Evolutionary conservation across 768 basidiomycete genomes (phyloP).

Genomic region (Pholiota conissans): DNA sequence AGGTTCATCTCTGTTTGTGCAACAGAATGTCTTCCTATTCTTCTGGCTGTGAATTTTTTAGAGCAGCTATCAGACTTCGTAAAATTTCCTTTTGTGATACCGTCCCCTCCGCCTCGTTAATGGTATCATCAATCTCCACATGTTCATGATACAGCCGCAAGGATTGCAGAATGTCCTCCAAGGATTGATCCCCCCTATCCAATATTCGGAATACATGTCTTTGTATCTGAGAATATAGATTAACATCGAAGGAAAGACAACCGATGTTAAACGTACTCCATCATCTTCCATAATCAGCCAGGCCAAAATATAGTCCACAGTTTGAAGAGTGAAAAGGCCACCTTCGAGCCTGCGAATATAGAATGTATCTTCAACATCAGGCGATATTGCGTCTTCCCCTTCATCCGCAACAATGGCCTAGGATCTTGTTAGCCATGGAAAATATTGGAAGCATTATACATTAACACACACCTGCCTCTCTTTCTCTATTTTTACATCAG

Average conservation of each 20-base stretch:
- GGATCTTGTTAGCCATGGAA: background rate
- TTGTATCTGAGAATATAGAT: constrained; percentile 57
- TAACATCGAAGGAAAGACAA: constrained; percentile 1
- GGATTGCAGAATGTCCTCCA: constrained; percentile 71
- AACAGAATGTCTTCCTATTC: background rate
- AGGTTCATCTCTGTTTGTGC: background rate
- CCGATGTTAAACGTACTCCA: constrained; percentile 59
- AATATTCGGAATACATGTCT: constrained; percentile 77
- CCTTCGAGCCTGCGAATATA: constrained; percentile 88
- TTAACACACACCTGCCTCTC: constrained; percentile 59
- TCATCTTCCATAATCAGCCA: constrained; percentile 99
- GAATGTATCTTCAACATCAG: constrained; percentile 71
- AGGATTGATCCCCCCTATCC: constrained; percentile 64
- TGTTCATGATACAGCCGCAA: constrained; percentile 74
- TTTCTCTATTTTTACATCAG: constrained; percentile 65
- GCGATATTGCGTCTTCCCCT: constrained; percentile 45
- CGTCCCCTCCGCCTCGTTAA: constrained; percentile 33
- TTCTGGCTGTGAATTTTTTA: constrained; percentile 28
- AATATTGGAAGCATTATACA: background rate
- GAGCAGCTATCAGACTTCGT: constrained; percentile 62
- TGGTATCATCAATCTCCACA: constrained; percentile 47
- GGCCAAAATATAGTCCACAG: constrained; percentile 89
- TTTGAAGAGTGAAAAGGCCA: constrained; percentile 87
- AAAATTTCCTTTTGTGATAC: constrained; percentile 69
- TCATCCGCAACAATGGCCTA: constrained; percentile 57